Conservation (phyloP, 2,329 filamentous ascomycete species). For the Nigrospora oryzae region DNA sequence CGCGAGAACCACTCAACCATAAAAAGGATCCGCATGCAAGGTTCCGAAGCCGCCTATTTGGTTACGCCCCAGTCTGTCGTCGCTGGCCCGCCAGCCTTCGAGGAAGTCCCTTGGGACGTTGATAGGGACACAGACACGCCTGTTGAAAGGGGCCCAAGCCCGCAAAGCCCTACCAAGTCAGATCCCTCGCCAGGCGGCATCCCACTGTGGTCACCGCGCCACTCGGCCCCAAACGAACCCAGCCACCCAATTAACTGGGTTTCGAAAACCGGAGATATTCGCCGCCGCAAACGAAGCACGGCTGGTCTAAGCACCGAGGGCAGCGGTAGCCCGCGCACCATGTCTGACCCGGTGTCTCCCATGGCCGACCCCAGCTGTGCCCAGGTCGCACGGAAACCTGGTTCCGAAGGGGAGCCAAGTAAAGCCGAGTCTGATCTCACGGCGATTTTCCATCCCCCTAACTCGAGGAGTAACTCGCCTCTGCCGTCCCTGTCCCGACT, state of each 20-base stretch:
- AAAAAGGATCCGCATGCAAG: conserved; percentile 22
- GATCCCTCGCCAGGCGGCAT: conserved; percentile 25
- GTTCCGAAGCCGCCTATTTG: conserved; percentile 25
- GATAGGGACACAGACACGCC: conserved; percentile 9
- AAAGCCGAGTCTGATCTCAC: conserved; percentile 19
- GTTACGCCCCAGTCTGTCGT: conserved; percentile 21
- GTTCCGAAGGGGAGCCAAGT: conserved; percentile 12
- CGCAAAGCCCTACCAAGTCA: conserved; percentile 14
- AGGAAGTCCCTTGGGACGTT: conserved; percentile 4
- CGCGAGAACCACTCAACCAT: conserved; percentile 15
- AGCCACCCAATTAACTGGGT: conserved; percentile 49
- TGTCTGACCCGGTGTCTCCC: conserved; percentile 40
- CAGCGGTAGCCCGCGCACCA: conserved; percentile 38
- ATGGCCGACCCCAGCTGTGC: conserved; percentile 13
- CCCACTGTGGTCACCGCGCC: conserved; percentile 35
- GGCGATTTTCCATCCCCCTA: conserved; percentile 19
- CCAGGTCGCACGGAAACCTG: conserved; percentile 13
- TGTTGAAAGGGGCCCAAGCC: conserved; percentile 12
- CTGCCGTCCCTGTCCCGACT: conserved; percentile 44
- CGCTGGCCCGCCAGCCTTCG: conserved; percentile 8
- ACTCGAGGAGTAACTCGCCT: conserved; percentile 38
- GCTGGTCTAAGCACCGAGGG: conserved; percentile 22
- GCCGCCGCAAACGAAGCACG: conserved; percentile 40
- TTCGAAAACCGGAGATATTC: conserved; percentile 45
- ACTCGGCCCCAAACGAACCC: conserved; percentile 54